Evolutionary conservation across 148 eudicot species (phyloP).

Genomic region (Bassia scoparia): DNA sequence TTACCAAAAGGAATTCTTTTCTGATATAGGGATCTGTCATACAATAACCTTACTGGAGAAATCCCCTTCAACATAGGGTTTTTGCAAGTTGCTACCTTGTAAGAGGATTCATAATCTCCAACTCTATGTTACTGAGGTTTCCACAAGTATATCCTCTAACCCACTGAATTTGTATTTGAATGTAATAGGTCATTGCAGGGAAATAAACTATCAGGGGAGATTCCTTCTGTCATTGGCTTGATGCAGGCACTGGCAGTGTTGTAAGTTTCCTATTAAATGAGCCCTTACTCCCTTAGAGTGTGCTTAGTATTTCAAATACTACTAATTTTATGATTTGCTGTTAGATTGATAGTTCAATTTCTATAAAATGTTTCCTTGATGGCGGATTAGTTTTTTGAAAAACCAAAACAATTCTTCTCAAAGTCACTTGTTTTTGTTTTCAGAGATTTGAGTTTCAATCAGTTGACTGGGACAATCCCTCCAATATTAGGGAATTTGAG

Average conservation of each 20-base stretch:
- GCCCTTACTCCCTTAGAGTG: not conserved
- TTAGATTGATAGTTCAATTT: not conserved
- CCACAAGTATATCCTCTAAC: not conserved
- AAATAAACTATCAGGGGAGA: conserved; percentile 70
- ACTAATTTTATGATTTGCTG: not conserved
- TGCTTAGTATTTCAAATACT: not conserved
- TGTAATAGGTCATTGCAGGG: conserved; percentile 81
- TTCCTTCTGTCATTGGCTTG: conserved; percentile 91
- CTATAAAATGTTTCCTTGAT: not conserved
- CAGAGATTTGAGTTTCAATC: conserved; percentile 89
- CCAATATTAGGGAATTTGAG: conserved; percentile 88
- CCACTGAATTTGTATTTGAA: not conserved
- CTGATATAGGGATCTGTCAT: conserved; percentile 75
- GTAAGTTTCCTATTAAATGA: conserved; percentile 43
- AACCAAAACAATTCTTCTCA: no score
- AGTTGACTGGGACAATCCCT: conserved; percentile 83
- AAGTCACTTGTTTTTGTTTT: not conserved
- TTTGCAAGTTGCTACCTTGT: conserved; percentile 98
- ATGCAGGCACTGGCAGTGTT: conserved; percentile 99
- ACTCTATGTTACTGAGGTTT: not conserved
- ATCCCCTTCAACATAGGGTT: conserved; percentile 95
- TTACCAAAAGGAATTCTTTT: conserved; percentile 6
- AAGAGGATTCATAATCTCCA: conserved; percentile 27
- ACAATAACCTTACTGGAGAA: conserved; percentile 80
- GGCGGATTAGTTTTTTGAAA: not conserved